A percentile compares a stretch with the other conserved stretches of the same genome.
phyloP scores from a whole-genome alignment of 1,284 basidiomycete genomes.

The Leccinum solheimii region DNA sequence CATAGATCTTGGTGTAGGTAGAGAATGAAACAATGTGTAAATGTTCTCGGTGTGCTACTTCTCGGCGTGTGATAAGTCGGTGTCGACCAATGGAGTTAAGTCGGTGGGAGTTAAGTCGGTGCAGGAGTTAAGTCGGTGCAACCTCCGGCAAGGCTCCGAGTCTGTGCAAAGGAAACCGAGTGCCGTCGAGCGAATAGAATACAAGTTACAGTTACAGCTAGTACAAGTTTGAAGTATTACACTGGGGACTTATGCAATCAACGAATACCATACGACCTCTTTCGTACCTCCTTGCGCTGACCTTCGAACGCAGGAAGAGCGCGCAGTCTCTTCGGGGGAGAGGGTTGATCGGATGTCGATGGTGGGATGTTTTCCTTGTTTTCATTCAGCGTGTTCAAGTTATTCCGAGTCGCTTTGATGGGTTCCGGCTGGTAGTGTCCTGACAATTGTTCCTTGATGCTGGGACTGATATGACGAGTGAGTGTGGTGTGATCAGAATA shows the following conservation, averaged over 20 bases:
- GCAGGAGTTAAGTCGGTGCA: no score
- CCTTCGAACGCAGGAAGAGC: background rate
- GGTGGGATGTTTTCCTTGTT: background rate
- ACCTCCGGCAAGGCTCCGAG: background rate
- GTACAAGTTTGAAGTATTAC: background rate
- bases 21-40: no score
- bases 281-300: background rate
- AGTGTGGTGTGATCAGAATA: background rate
- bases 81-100: background rate
- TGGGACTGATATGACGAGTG: background rate
- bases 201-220: background rate
- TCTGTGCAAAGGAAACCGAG: background rate
- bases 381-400: background rate
- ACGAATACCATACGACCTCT: background rate
- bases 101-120: background rate
- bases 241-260: background rate
- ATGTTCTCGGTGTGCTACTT: no score
- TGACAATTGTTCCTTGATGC: background rate
- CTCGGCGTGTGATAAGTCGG: no score
- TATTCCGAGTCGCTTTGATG: background rate
- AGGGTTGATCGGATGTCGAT: background rate
- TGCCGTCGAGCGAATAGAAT: background rate
- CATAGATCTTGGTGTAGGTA: background rate
- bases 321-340: background rate
- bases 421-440: background rate